These are phyloP conservation scores for Pseudotsuga menziesii DNA, from an alignment of 75 land plant genomes.

Conservation along the genomic window DNA sequence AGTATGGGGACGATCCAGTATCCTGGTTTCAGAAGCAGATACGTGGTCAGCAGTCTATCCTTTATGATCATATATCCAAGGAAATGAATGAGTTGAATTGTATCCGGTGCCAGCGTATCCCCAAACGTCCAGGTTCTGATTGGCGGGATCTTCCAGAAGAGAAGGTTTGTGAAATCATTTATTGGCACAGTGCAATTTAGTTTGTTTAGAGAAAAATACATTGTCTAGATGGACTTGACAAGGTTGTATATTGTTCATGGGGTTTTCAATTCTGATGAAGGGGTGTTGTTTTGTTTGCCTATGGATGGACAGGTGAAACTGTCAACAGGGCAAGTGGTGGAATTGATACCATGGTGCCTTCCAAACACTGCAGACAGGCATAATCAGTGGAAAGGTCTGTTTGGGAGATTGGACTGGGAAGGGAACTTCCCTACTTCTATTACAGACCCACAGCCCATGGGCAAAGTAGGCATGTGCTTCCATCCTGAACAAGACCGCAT, in stretches of 20 bases:
- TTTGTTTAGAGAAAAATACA: neutral
- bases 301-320: constrained; percentile 56
- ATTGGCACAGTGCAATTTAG: neutral
- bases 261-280: neutral
- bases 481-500: constrained; percentile 98
- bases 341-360: constrained; percentile 96
- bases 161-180: constrained; percentile 43
- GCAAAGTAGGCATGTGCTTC: constrained; percentile 98
- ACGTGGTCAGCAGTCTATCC: constrained; percentile 39
- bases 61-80: constrained; percentile 86
- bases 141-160: constrained; percentile 97
- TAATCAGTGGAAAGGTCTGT: constrained; percentile 73
- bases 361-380: constrained; percentile 67
- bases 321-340: constrained; percentile 78
- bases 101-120: constrained; percentile 84
- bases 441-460: constrained; percentile 99
- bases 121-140: constrained; percentile 94
- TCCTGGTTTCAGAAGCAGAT: constrained; percentile 95
- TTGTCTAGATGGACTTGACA: neutral
- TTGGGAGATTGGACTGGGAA: constrained; percentile 69
- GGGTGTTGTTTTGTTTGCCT: neutral
- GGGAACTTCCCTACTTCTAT: constrained; percentile 74
- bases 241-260: neutral
- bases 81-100: constrained; percentile 97
- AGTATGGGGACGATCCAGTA: constrained; percentile 74